Conservation (phyloP, 768 basidiomycete genomes). For the Termitomyces heimii region DNA sequence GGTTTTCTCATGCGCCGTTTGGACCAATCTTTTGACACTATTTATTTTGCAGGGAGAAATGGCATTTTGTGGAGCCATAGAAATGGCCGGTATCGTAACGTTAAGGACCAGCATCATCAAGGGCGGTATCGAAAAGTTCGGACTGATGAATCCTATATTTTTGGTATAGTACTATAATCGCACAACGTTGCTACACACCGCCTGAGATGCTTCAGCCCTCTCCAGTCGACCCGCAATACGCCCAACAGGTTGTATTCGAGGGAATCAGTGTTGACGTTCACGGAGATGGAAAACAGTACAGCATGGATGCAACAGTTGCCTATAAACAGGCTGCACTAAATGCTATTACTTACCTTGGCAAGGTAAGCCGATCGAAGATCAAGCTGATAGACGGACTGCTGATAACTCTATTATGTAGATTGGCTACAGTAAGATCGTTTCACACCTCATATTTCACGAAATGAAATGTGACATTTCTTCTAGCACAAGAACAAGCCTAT, state of each 20-base stretch:
- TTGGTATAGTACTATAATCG: constrained; percentile 32
- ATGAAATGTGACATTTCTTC: neutral
- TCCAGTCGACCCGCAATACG: constrained; percentile 70
- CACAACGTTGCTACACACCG: neutral
- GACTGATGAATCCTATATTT: constrained; percentile 70
- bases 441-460: neutral
- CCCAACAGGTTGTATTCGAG: constrained; percentile 72
- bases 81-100: constrained; percentile 75
- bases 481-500: constrained; percentile 75
- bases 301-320: constrained; percentile 77
- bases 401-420: constrained; percentile 32
- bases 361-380: constrained; percentile 29
- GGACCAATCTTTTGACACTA: neutral
- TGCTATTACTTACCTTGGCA: constrained; percentile 66
- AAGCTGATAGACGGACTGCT: neutral
- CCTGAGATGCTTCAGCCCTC: constrained; percentile 45
- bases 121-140: constrained; percentile 68
- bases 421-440: constrained; percentile 55
- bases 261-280: constrained; percentile 71
- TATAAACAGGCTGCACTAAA: constrained; percentile 80
- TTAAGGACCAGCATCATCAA: constrained; percentile 71
- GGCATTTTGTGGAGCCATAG: constrained; percentile 73
- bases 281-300: constrained; percentile 69
- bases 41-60: constrained; percentile 48
- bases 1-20: constrained; percentile 3